A percentile compares a stretch with the other conserved stretches of the same genome.
These are phyloP conservation scores for Carallia pectinifolia DNA, from an alignment of 345 rosid species.

Conservation along the genomic window DNA sequence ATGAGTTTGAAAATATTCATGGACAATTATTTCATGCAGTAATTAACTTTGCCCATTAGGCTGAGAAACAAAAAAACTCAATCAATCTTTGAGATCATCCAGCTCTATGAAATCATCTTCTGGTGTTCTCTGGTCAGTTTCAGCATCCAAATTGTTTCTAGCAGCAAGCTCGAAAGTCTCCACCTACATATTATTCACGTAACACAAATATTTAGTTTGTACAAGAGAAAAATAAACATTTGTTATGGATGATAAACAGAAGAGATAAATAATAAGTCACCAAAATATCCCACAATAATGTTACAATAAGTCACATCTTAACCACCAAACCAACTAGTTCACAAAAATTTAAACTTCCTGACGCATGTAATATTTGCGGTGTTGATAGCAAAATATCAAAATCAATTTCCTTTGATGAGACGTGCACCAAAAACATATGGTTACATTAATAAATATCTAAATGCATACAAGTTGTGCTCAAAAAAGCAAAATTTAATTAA, in stretches of 20 bases:
- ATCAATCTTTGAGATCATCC: conserved; percentile 39
- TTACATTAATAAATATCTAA: too few species aligned
- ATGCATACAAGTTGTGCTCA: too few species aligned
- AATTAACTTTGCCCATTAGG: background rate
- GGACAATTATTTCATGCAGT: conserved; percentile 8
- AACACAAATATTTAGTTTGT: background rate
- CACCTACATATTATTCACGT: conserved; percentile 26
- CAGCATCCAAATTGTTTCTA: conserved; percentile 17
- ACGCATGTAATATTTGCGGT: background rate
- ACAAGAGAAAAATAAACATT: background rate
- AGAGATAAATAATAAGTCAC: background rate
- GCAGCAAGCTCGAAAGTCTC: conserved; percentile 22
- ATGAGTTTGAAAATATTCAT: background rate
- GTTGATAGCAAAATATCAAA: too few species aligned
- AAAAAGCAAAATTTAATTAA: too few species aligned
- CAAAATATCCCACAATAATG: background rate
- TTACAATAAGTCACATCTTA: background rate
- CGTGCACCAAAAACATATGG: too few species aligned
- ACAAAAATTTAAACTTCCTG: background rate
- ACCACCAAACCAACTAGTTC: background rate
- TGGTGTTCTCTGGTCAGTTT: conserved; percentile 9
- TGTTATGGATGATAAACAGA: background rate
- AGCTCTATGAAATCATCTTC: conserved; percentile 46
- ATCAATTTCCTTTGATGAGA: too few species aligned
- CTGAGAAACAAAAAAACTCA: too few species aligned